Conservation (phyloP, 352 stramenopile species). For the Aphanomyces euteiches region DNA sequence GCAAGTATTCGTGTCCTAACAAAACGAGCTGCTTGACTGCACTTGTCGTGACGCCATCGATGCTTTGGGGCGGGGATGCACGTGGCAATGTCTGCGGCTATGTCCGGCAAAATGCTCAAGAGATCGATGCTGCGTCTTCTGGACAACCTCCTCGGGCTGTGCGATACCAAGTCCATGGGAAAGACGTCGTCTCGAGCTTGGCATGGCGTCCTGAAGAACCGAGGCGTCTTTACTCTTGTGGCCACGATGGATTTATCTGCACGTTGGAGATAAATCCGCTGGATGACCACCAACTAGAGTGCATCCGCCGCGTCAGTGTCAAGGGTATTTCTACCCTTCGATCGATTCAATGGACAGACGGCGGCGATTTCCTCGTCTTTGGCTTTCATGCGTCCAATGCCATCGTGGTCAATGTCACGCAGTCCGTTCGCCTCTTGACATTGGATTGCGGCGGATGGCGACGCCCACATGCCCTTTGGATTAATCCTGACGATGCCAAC, state of each 20-base stretch:
- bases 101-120: conserved; percentile 28
- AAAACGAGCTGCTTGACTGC: conserved; percentile 56
- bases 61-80: conserved; percentile 67
- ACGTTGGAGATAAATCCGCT: conserved; percentile 40
- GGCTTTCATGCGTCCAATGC: conserved; percentile 74
- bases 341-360: conserved; percentile 44
- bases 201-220: conserved; percentile 35
- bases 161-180: conserved; percentile 7
- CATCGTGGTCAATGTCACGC: conserved; percentile 67
- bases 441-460: conserved; percentile 81
- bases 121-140: neutral
- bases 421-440: conserved; percentile 70
- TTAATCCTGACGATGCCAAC: conserved; percentile 24
- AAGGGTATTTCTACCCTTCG: conserved; percentile 78
- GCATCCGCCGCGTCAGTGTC: conserved; percentile 60
- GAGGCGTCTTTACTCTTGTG: conserved; percentile 48
- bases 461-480: conserved; percentile 59
- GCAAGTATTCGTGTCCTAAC: conserved; percentile 50
- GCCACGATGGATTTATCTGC: conserved; percentile 82
- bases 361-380: conserved; percentile 66
- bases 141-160: conserved; percentile 24
- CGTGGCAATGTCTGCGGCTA: conserved; percentile 71
- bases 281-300: conserved; percentile 31
- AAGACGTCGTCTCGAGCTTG: conserved; percentile 47
- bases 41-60: conserved; percentile 46